Base-by-base conservation (phyloP, 495 filamentous ascomycete species). In the Neurospora cerealis region DNA sequence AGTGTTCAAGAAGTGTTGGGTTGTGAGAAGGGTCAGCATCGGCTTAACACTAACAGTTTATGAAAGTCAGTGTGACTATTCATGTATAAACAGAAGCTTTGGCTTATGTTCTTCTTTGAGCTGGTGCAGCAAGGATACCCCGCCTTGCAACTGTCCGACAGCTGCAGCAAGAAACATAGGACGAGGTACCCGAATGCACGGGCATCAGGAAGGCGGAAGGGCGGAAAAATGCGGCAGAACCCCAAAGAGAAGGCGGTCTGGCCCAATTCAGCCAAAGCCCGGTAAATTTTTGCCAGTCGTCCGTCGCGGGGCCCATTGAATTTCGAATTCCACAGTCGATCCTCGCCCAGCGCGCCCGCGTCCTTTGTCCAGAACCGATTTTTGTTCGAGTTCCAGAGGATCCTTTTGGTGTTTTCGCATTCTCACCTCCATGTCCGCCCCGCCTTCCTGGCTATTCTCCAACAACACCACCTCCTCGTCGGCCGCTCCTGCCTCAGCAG, bases 371-470 rank as follows among this genome's bases (percentile, higher is more conserved):
- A 62, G 54, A 66, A 66, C 54, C 54, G 28, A 66, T 66, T 34
- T 60, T 66, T 66, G 24, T 66, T 66, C 54, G 54, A 62, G 28
- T 34, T 15, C 5, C 54, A 62, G 13, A 34, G 54, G 6, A 72
- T 70, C 60, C 3, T 24, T 74, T 11, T n/a, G 19, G 11, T 6
- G n/a, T 13, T 38, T 46, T 10, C 5, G 69, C 0, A 60, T 21
- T 17, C 41, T 46, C 36, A 32, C 69, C 78, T 73, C 71, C 77
- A 83, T 83, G 81, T 78, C 81, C 70, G 71, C 73, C 17, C 78
- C 77, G 8, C 85, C 85, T 17, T 73, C 80, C 69, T 86, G 85
- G 85, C 78, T 86, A 24, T 86, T 86, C 69, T 84, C 80, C 74
- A 85, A 85, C 73, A 86, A 83, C 62, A 62, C 75, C 5, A 69